These are phyloP conservation scores for Tolypocladium cylindrosporum DNA, from an alignment of 2,329 filamentous ascomycete genomes.

Conservation along the genomic window DNA sequence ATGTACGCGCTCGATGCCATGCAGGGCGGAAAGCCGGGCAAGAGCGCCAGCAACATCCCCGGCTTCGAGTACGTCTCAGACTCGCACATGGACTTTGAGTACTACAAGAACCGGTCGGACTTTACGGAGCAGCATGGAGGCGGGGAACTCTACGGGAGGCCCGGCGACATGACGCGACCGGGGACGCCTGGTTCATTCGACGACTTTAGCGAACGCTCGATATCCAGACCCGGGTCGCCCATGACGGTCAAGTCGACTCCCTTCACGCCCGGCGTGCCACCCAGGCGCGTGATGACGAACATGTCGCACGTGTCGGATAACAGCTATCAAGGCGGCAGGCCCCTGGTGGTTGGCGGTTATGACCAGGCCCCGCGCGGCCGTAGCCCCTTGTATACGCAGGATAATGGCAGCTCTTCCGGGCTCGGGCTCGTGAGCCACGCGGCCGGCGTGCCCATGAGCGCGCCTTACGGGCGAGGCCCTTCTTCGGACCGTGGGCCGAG, in stretches of 20 bases:
- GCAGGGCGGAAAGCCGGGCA: slow-evolving; percentile 43
- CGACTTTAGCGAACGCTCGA: slow-evolving; percentile 27
- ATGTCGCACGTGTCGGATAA: slow-evolving; percentile 15
- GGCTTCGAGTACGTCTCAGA: slow-evolving; percentile 90
- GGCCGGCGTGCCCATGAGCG: slow-evolving; percentile 37
- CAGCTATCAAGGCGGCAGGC: slow-evolving; percentile 15
- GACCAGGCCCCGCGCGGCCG: slow-evolving; percentile 23
- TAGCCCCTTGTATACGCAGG: slow-evolving; percentile 38
- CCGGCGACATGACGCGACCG: slow-evolving; percentile 48
- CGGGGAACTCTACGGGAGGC: slow-evolving; percentile 53
- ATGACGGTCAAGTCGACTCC: slow-evolving; percentile 18
- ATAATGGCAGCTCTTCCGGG: slow-evolving; percentile 43
- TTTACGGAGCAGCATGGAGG: slow-evolving; percentile 84
- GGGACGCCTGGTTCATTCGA: slow-evolving; percentile 49
- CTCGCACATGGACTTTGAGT: slow-evolving; percentile 76
- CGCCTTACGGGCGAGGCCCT: slow-evolving; percentile 12
- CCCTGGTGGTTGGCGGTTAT: slow-evolving; percentile 8
- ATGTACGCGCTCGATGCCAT: slow-evolving; percentile 75
- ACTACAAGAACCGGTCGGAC: slow-evolving; percentile 82
- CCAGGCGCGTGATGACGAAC: slow-evolving; percentile 11
- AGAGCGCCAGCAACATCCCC: slow-evolving; percentile 35
- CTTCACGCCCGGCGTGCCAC: slow-evolving; percentile 20
- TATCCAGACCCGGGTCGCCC: slow-evolving; percentile 43
- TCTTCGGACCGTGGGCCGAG: slow-evolving; percentile 16
- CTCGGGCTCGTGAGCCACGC: slow-evolving; percentile 30